These are phyloP conservation scores for Tubosaeta sp. DNA, from an alignment of 768 basidiomycete species.

Conservation along the genomic window DNA sequence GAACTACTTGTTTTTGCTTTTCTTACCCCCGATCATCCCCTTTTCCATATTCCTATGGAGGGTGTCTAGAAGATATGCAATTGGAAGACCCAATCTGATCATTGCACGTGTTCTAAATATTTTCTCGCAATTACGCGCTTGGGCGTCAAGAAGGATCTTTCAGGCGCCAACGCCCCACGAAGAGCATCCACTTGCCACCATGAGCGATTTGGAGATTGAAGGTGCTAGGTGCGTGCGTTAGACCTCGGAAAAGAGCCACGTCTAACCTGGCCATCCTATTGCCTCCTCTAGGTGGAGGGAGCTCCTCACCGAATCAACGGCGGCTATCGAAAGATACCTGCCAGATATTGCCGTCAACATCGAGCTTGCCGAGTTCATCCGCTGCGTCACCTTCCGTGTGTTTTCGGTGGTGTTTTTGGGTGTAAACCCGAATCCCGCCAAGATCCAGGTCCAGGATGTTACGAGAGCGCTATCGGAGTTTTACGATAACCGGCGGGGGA, in stretches of 20 bases:
- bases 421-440: constrained; percentile 19
- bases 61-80: neutral
- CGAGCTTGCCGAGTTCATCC: constrained; percentile 40
- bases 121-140: neutral
- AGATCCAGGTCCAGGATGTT: constrained; percentile 21
- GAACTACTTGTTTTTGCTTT: constrained; percentile 15
- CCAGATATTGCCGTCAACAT: constrained; percentile 5
- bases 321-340: constrained; percentile 11
- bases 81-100: neutral
- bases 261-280: constrained; percentile 2
- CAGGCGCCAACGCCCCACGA: constrained; percentile 5
- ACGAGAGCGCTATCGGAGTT: constrained; percentile 39
- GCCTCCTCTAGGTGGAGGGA: constrained; percentile 11
- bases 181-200: constrained; percentile 7
- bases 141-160: constrained; percentile 3
- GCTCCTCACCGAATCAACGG: constrained; percentile 11
- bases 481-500: constrained; percentile 34
- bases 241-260: neutral
- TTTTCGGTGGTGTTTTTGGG: constrained; percentile 41
- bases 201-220: constrained; percentile 1
- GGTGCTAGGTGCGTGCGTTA: constrained; percentile 13
- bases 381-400: constrained; percentile 40
- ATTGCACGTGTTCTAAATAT: constrained; percentile 13
- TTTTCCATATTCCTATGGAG: neutral
- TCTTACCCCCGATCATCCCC: constrained; percentile 7